These are phyloP conservation scores for Phycomyces nitens DNA, from an alignment of 192 early-diverging fungal species.

Conservation along the genomic window DNA sequence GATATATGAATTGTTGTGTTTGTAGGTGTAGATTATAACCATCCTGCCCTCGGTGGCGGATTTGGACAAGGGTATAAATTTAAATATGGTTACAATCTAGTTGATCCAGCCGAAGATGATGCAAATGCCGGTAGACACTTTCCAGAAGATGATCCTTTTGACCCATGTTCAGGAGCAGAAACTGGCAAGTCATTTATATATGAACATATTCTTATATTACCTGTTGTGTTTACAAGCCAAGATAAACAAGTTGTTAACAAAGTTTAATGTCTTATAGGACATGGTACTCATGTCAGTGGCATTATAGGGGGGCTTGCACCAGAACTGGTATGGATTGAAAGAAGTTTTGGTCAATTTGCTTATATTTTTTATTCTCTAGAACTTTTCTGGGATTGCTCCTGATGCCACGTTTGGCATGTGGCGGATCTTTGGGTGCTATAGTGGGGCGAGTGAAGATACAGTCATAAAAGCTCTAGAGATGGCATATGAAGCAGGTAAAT, in stretches of 20 bases:
- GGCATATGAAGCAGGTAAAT: slow-evolving; percentile 55
- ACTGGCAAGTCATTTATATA: too few relatives aligned
- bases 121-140: slow-evolving; percentile 3
- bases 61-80: slow-evolving; percentile 60
- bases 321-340: slow-evolving; percentile 14
- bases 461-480: slow-evolving; percentile 71
- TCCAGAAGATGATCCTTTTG: slow-evolving; percentile 43
- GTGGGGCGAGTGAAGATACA: slow-evolving; percentile 59
- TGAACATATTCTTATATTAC: neutral
- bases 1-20: neutral
- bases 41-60: slow-evolving; percentile 63
- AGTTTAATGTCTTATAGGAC: slow-evolving; percentile 34
- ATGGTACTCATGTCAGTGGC: slow-evolving; percentile 65
- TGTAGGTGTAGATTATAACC: slow-evolving; percentile 51
- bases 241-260: too few relatives aligned
- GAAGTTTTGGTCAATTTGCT: neutral
- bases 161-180: slow-evolving; percentile 20
- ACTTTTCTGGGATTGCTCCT: slow-evolving; percentile 59
- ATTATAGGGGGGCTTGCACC: slow-evolving; percentile 43
- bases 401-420: slow-evolving; percentile 68
- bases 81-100: slow-evolving; percentile 58
- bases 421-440: slow-evolving; percentile 77
- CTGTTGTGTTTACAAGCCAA: neutral
- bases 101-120: slow-evolving; percentile 48
- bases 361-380: slow-evolving; percentile 19